Conservation (phyloP, 192 early-diverging fungal genomes). For the Cladochytrium replicatum region DNA sequence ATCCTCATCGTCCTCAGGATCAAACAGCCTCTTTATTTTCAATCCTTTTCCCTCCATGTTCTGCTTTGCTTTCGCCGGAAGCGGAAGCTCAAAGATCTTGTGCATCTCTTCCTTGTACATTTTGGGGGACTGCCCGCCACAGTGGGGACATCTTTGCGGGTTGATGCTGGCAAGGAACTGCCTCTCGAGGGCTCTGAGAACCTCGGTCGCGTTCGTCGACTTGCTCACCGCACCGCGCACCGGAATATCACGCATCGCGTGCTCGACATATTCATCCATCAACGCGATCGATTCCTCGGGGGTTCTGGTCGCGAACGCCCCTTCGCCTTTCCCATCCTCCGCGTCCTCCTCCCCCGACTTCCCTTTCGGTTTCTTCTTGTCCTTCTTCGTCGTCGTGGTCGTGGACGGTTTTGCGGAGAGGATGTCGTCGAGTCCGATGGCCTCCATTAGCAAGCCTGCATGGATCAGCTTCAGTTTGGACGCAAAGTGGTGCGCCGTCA, state of each 20-base stretch:
- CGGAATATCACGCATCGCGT: conserved; percentile 8
- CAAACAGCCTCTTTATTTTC: conserved; percentile 24
- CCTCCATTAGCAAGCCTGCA: conserved; percentile 76
- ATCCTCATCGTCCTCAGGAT: conserved; percentile 1
- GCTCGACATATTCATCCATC: conserved; percentile 53
- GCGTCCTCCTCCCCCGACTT: conserved; percentile 24
- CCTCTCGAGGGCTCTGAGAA: conserved; percentile 32
- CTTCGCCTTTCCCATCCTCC: conserved; percentile 15
- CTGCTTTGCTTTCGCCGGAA: conserved; percentile 53
- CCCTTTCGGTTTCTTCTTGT: conserved; percentile 9
- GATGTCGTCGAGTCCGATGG: conserved; percentile 66
- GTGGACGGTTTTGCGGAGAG: conserved; percentile 13
- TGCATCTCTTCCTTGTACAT: conserved; percentile 70
- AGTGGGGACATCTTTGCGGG: conserved; percentile 30
- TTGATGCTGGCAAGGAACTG: conserved; percentile 37
- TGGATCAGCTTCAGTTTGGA: conserved; percentile 79
- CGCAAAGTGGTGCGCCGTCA: conserved; percentile 53
- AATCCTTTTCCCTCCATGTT: conserved; percentile 51
- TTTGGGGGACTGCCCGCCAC: conserved; percentile 46
- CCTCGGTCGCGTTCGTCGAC: conserved; percentile 32
- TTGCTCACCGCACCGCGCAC: conserved; percentile 14
- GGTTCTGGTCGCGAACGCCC: conserved; percentile 6
- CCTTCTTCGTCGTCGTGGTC: conserved; percentile 7
- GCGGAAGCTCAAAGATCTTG: conserved; percentile 74
- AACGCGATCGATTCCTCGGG: conserved; percentile 48